Conservation (phyloP, 2,329 filamentous ascomycete species). For the Cryphonectria radicalis region DNA sequence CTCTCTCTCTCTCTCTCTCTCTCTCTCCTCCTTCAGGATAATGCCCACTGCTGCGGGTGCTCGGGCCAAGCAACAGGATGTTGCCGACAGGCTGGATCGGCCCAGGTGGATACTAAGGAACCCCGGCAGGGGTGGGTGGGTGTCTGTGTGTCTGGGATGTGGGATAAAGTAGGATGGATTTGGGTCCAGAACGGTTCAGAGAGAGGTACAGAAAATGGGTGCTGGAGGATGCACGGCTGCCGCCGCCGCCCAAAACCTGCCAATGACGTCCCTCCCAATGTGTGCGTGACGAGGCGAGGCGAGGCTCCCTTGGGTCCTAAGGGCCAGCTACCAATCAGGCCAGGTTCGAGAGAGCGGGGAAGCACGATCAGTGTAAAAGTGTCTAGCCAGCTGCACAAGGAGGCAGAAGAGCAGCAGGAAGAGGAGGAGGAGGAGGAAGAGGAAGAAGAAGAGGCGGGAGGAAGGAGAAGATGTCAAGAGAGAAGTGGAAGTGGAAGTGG, state of each 20-base stretch:
- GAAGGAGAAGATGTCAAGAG: not conserved
- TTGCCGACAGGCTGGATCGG: conserved; percentile 28
- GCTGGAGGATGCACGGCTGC: conserved; percentile 9
- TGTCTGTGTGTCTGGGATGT: not conserved
- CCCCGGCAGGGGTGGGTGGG: not conserved
- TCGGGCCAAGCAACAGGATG: conserved; percentile 21
- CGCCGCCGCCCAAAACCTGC: not conserved
- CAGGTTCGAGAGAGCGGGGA: not conserved
- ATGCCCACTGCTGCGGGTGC: conserved; percentile 13
- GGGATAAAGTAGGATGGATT: not conserved
- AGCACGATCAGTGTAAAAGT: not conserved
- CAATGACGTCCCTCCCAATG: not conserved
- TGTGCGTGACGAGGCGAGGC: not conserved
- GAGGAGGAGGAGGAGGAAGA: too few relatives aligned
- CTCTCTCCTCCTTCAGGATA: not conserved
- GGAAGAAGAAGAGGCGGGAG: too few relatives aligned
- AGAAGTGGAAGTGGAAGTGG: conserved; percentile 5
- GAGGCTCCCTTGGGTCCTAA: not conserved
- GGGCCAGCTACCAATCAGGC: not conserved
- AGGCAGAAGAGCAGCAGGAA: not conserved
- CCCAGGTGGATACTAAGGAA: not conserved
- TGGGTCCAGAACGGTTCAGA: not conserved
- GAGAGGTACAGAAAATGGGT: not conserved
- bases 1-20: too few relatives aligned
- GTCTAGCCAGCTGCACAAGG: not conserved